Evolutionary conservation across 768 basidiomycete genomes (phyloP).

Genomic region (Termitomyces titanicus): DNA sequence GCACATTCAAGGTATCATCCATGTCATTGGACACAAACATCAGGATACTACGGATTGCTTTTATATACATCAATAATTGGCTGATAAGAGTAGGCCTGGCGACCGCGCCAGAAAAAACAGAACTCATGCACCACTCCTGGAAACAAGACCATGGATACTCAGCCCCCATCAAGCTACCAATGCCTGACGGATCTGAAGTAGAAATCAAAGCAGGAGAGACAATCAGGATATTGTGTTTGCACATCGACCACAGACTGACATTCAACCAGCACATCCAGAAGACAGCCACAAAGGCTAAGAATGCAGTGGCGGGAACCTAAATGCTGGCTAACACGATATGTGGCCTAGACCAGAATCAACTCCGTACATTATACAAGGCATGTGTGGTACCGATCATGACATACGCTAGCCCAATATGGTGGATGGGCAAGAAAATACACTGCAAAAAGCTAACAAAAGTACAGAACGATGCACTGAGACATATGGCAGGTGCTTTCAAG

Average conservation of each 20-base stretch:
- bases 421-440: slow-evolving; percentile 18
- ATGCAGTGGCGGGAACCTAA: slow-evolving; percentile 18
- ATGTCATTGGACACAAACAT: neutral
- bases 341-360: slow-evolving; percentile 26
- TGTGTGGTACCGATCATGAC: slow-evolving; percentile 19
- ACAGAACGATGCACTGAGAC: slow-evolving; percentile 24
- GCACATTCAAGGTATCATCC: neutral
- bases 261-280: slow-evolving; percentile 29
- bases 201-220: neutral
- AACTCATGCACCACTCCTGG: neutral
- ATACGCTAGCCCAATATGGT: slow-evolving; percentile 32
- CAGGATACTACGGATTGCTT: neutral
- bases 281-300: slow-evolving; percentile 19
- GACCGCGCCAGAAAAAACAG: neutral
- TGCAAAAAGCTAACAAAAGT: slow-evolving; percentile 8
- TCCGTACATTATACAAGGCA: slow-evolving; percentile 19
- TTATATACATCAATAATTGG: neutral
- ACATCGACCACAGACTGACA: slow-evolving; percentile 26
- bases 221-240: slow-evolving; percentile 30
- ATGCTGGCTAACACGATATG: slow-evolving; percentile 33
- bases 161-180: neutral
- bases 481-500: slow-evolving; percentile 30
- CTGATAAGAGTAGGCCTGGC: neutral
- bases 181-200: neutral
- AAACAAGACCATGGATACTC: neutral